These are phyloP conservation scores for Debaryomyces fabryi DNA, from an alignment of 1,139 yeast genomes.

Conservation along the genomic window DNA sequence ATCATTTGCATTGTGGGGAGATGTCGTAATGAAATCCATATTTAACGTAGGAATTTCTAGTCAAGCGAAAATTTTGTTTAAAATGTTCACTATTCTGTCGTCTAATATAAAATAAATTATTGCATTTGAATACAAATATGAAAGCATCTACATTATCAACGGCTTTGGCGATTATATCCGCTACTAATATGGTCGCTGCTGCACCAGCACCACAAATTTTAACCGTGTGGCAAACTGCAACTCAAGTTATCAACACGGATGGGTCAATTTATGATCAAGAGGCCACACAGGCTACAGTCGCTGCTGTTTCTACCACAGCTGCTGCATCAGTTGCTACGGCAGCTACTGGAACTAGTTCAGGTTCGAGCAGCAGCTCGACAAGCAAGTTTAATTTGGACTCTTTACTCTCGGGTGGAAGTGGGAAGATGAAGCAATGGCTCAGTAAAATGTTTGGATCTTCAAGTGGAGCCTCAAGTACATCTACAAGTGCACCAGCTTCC, in stretches of 20 bases:
- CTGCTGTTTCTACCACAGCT: conserved; percentile 9
- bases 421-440: conserved; percentile 12
- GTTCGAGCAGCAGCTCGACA: conserved; percentile 12
- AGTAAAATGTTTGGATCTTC: background rate
- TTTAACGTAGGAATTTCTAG: conserved; percentile 1
- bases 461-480: background rate
- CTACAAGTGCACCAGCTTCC: background rate
- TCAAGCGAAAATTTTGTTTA: conserved; percentile 10
- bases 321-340: conserved; percentile 10
- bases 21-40: background rate
- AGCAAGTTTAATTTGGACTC: conserved; percentile 1
- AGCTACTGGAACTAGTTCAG: conserved; percentile 10
- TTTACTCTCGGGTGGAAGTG: conserved; percentile 1
- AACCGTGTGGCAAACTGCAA: conserved; percentile 30
- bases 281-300: conserved; percentile 9
- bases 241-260: conserved; percentile 18
- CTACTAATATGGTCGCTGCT: conserved; percentile 14
- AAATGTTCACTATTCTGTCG: conserved; percentile 4
- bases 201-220: conserved; percentile 34
- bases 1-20: background rate
- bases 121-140: background rate
- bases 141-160: conserved; percentile 4
- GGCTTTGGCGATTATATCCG: conserved; percentile 7
- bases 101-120: background rate
- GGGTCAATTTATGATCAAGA: conserved; percentile 19